Conservation (phyloP, 805 yeast species). For the Wickerhamiella cacticola region DNA sequence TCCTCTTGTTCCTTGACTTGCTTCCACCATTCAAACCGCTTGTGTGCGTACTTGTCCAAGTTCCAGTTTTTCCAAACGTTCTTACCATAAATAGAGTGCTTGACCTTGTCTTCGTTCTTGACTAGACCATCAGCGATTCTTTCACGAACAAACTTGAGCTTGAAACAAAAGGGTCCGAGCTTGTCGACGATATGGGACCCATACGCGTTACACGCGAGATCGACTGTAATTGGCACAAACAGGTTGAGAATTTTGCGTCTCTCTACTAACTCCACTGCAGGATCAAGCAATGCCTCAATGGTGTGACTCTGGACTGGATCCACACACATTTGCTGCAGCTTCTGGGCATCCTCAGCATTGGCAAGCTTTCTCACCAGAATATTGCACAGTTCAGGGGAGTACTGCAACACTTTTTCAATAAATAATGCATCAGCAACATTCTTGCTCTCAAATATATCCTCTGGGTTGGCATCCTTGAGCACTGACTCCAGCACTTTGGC, state of each 20-base stretch:
- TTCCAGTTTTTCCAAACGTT: slow-evolving; percentile 94
- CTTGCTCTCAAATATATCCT: slow-evolving; percentile 4
- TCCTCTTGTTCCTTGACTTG: slow-evolving; percentile 28
- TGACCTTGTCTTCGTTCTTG: slow-evolving; percentile 51
- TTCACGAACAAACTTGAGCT: slow-evolving; percentile 74
- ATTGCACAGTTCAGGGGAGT: slow-evolving; percentile 45
- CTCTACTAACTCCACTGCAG: slow-evolving; percentile 37
- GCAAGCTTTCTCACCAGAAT: neutral
- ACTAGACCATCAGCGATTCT: slow-evolving; percentile 59
- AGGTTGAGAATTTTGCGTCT: slow-evolving; percentile 61
- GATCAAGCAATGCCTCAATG: slow-evolving; percentile 51
- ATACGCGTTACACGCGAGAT: slow-evolving; percentile 67
- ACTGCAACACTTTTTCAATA: slow-evolving; percentile 58
- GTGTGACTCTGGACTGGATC: slow-evolving; percentile 91
- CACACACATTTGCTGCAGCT: slow-evolving; percentile 58
- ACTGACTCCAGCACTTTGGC: slow-evolving; percentile 10
- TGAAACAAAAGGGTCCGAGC: slow-evolving; percentile 66
- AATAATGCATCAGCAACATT: slow-evolving; percentile 32
- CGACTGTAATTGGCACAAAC: slow-evolving; percentile 42
- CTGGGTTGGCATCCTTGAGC: slow-evolving; percentile 10
- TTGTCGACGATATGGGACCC: slow-evolving; percentile 87
- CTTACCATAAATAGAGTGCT: slow-evolving; percentile 77
- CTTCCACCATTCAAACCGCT: slow-evolving; percentile 71
- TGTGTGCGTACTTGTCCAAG: slow-evolving; percentile 64
- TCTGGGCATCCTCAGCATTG: slow-evolving; percentile 30